Percentiles rank a stretch among this genome's conserved stretches.
Evolutionary conservation across 345 rosid species (phyloP).

Genomic region (Populus simonii): DNA sequence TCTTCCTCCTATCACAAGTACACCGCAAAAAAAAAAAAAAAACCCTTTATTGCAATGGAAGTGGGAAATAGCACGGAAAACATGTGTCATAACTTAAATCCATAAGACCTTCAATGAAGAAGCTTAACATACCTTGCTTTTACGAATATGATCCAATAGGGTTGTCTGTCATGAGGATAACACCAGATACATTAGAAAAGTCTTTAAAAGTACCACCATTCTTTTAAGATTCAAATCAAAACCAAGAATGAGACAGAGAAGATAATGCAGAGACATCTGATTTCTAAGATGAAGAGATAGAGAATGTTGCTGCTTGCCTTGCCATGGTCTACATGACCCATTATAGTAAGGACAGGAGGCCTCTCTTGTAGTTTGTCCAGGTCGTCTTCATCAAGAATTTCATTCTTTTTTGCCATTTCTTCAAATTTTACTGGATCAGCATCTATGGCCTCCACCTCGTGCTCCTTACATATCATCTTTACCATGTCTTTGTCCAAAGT

Average conservation of each 20-base stretch:
- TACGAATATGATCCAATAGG: conserved; percentile 83
- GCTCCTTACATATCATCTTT: conserved; percentile 85
- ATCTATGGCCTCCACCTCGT: conserved; percentile 85
- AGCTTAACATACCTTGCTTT: conserved; percentile 73
- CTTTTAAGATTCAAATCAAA: background rate
- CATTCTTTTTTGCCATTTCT: conserved; percentile 88
- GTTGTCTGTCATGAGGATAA: conserved; percentile 70
- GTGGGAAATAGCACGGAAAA: background rate
- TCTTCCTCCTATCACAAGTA: background rate
- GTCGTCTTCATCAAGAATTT: conserved; percentile 81
- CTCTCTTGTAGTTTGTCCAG: conserved; percentile 82
- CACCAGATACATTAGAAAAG: conserved; percentile 32
- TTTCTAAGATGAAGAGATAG: background rate
- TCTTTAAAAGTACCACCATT: conserved; percentile 8
- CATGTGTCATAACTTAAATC: background rate
- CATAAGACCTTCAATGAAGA: conserved; percentile 6
- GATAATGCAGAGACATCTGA: background rate
- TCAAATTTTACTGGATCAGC: conserved; percentile 69
- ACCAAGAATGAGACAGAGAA: background rate
- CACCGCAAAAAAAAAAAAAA: background rate
- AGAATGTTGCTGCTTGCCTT: conserved; percentile 45
- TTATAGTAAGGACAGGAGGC: conserved; percentile 98
- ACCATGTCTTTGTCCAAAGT: conserved; percentile 88
- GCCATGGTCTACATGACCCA: conserved; percentile 99
- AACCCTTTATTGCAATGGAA: too few species aligned